Conservation (phyloP, 805 yeast genomes). For the Yarrowia alimentaria region DNA sequence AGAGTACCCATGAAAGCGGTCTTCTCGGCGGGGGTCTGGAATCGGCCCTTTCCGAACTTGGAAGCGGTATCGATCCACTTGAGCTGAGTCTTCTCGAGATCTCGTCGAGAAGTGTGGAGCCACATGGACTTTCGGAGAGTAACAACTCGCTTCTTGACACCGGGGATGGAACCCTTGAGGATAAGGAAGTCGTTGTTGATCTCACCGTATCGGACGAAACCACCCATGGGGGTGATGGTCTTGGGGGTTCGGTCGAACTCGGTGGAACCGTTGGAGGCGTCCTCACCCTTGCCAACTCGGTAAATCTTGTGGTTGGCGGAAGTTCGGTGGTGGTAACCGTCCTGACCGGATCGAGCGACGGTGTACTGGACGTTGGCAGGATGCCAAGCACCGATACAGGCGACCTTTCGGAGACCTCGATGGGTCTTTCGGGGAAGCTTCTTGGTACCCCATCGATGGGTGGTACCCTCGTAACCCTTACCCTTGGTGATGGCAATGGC, state of each 20-base stretch:
- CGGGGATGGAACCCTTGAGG: conserved; percentile 99
- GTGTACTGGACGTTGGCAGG: conserved; percentile 99
- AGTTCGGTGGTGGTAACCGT: conserved; percentile 99
- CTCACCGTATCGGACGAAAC: conserved; percentile 99
- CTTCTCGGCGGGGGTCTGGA: conserved; percentile 99
- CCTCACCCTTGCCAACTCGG: conserved; percentile 97
- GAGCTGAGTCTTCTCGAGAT: conserved; percentile 91
- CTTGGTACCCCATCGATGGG: conserved; percentile 99
- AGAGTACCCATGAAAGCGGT: conserved; percentile 99
- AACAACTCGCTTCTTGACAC: conserved; percentile 99
- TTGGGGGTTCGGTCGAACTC: conserved; percentile 99
- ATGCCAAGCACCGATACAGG: conserved; percentile 99
- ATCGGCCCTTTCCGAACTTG: conserved; percentile 99
- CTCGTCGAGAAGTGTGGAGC: conserved; percentile 97
- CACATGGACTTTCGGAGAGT: conserved; percentile 98
- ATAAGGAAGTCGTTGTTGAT: conserved; percentile 97
- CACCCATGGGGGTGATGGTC: conserved; percentile 99
- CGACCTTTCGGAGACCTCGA: conserved; percentile 99
- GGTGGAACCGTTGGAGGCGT: conserved; percentile 92
- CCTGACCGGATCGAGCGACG: conserved; percentile 99
- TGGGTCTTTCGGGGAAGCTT: conserved; percentile 99
- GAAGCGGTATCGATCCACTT: conserved; percentile 99
- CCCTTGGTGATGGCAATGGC: conserved; percentile 99
- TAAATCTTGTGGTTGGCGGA: conserved; percentile 99
- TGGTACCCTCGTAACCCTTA: conserved; percentile 99